Percentiles rank a stretch among this genome's conserved stretches.
These are phyloP conservation scores for Penicillium lagena DNA, from an alignment of 495 filamentous ascomycete genomes.

Conservation along the genomic window DNA sequence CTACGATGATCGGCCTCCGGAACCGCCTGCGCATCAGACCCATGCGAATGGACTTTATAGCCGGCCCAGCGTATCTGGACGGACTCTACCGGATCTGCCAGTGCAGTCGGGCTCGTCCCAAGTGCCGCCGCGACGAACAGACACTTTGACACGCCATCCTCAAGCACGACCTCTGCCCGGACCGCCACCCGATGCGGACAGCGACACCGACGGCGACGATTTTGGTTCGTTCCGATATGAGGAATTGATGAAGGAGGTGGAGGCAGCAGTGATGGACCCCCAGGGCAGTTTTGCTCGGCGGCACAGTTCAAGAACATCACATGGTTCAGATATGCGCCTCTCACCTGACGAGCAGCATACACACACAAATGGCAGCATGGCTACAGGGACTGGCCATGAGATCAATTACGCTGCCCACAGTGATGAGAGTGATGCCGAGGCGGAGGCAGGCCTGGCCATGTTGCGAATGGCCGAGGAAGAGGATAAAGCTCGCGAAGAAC, in stretches of 20 bases:
- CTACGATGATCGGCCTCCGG: slow-evolving; percentile 38
- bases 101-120: slow-evolving; percentile 38
- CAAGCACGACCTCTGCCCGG: slow-evolving; percentile 57
- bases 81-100: slow-evolving; percentile 32
- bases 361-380: slow-evolving; percentile 44
- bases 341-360: slow-evolving; percentile 40
- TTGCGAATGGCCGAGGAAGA: slow-evolving; percentile 82
- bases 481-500: slow-evolving; percentile 49
- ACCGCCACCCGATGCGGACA: slow-evolving; percentile 42
- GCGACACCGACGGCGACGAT: slow-evolving; percentile 7
- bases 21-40: slow-evolving; percentile 39
- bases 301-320: slow-evolving; percentile 18
- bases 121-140: slow-evolving; percentile 43
- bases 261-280: slow-evolving; percentile 36
- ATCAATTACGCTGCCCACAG: slow-evolving; percentile 50
- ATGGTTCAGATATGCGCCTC: slow-evolving; percentile 14
- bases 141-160: slow-evolving; percentile 51
- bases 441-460: slow-evolving; percentile 75
- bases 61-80: slow-evolving; percentile 27
- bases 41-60: slow-evolving; percentile 21
- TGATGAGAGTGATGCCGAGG: slow-evolving; percentile 87
- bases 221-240: slow-evolving; percentile 20
- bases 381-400: slow-evolving; percentile 36
- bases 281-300: slow-evolving; percentile 19
- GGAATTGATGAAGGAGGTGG: slow-evolving; percentile 42